Conservation (phyloP, 306 rosid species). For the Hippophae rhamnoides region DNA sequence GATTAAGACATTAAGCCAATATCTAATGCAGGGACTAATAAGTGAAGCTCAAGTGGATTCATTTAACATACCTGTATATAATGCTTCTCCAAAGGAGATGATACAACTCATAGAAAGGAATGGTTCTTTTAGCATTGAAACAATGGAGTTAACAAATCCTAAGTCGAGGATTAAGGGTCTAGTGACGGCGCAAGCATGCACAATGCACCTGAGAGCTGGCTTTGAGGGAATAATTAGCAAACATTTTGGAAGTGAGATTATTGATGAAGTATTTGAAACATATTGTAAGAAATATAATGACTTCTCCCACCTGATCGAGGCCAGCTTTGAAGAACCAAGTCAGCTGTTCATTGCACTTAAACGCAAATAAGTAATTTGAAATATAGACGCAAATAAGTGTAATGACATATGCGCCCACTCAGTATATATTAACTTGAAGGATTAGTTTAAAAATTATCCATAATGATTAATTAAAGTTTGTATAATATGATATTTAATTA, state of each 20-base stretch:
- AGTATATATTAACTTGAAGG: too few species aligned
- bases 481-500: too few species aligned
- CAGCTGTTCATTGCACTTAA: too few species aligned
- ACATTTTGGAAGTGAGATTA: conserved; percentile 25
- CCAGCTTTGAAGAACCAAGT: too few species aligned
- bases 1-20: neutral
- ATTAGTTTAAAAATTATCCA: too few species aligned
- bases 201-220: conserved; percentile 38
- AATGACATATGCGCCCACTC: too few species aligned
- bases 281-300: too few species aligned
- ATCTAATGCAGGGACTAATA: conserved; percentile 25
- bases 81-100: conserved; percentile 39
- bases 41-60: conserved; percentile 36
- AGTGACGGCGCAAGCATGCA: conserved; percentile 10
- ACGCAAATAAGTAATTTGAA: too few species aligned
- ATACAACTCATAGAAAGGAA: conserved; percentile 26
- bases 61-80: conserved; percentile 45
- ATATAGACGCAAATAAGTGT: too few species aligned
- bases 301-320: too few species aligned
- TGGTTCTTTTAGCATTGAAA: conserved; percentile 34
- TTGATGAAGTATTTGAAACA: conserved; percentile 7
- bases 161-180: conserved; percentile 29
- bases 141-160: conserved; percentile 35
- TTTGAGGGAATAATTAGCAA: conserved; percentile 31
- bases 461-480: too few species aligned